phyloP scores from a whole-genome alignment of 208 protist genomes.

The Crithidia brevicula region DNA sequence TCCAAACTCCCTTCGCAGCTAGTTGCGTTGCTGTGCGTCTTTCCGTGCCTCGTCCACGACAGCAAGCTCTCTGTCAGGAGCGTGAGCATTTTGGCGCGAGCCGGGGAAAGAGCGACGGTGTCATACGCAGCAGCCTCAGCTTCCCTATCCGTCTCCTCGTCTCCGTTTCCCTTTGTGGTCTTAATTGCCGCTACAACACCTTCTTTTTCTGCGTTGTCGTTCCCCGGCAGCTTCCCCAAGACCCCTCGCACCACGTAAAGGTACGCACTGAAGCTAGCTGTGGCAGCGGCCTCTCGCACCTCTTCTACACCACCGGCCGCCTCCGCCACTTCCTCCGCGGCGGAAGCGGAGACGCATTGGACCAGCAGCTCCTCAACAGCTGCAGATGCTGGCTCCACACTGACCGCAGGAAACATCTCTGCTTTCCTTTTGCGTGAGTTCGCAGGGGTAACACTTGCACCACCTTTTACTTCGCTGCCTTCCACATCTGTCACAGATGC shows the following conservation, averaged over 20 bases:
- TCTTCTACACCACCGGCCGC: conserved; percentile 23
- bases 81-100: not conserved
- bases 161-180: not conserved
- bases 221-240: not conserved
- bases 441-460: too few species aligned
- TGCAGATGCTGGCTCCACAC: not conserved
- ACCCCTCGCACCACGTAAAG: conserved; percentile 30
- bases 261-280: conserved; percentile 32
- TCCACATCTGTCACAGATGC: not conserved
- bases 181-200: not conserved
- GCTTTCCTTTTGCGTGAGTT: not conserved
- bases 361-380: conserved; percentile 24
- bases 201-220: not conserved
- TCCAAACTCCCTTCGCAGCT: not conserved
- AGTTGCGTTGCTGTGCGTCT: not conserved
- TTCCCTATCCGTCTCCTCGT: not conserved
- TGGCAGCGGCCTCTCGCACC: conserved; percentile 20
- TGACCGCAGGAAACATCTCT: not conserved
- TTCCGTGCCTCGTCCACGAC: not conserved
- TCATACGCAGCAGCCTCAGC: not conserved
- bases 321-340: conserved; percentile 27
- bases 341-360: conserved; percentile 30
- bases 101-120: not conserved
- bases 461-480: too few species aligned
- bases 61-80: conserved; percentile 8